These are phyloP conservation scores for Knufia fluminis DNA, from an alignment of 2,329 filamentous ascomycete genomes.

Conservation along the genomic window DNA sequence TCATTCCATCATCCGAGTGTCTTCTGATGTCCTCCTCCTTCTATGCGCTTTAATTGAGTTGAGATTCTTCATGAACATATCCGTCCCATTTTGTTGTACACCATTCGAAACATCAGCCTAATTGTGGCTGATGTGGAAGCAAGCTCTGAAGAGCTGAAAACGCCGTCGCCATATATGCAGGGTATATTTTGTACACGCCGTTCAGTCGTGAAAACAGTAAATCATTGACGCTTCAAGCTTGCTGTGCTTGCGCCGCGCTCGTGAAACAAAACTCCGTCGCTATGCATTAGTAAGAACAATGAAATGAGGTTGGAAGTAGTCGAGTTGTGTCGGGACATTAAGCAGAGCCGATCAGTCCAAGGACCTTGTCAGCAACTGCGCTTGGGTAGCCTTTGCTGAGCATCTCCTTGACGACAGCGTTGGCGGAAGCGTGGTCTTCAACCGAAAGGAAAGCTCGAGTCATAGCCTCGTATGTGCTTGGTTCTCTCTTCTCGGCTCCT, in stretches of 20 bases:
- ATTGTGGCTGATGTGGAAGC: neutral
- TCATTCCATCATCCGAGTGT: neutral
- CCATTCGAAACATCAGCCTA: constrained; percentile 4
- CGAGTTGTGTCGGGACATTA: constrained; percentile 11
- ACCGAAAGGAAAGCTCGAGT: constrained; percentile 81
- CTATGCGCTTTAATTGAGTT: constrained; percentile 9
- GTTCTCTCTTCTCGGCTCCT: constrained; percentile 70
- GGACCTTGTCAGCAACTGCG: constrained; percentile 86
- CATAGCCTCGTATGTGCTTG: constrained; percentile 98
- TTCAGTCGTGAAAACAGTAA: neutral
- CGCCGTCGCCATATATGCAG: constrained; percentile 8
- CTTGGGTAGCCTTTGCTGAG: constrained; percentile 79
- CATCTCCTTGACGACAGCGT: constrained; percentile 79
- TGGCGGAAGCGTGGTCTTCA: constrained; percentile 67
- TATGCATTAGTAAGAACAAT: constrained; percentile 14
- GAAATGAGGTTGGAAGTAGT: neutral
- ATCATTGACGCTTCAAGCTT: neutral
- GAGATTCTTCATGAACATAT: constrained; percentile 1
- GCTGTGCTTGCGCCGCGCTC: neutral
- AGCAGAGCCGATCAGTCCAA: constrained; percentile 64
- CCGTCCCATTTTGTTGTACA: constrained; percentile 1
- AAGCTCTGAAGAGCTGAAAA: neutral
- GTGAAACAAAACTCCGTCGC: constrained; percentile 3
- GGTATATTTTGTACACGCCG: constrained; percentile 8
- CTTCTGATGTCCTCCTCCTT: constrained; percentile 2